Evolutionary conservation across 2,329 filamentous ascomycete species (phyloP).

Genomic region (Arthrobotrys conoides): DNA sequence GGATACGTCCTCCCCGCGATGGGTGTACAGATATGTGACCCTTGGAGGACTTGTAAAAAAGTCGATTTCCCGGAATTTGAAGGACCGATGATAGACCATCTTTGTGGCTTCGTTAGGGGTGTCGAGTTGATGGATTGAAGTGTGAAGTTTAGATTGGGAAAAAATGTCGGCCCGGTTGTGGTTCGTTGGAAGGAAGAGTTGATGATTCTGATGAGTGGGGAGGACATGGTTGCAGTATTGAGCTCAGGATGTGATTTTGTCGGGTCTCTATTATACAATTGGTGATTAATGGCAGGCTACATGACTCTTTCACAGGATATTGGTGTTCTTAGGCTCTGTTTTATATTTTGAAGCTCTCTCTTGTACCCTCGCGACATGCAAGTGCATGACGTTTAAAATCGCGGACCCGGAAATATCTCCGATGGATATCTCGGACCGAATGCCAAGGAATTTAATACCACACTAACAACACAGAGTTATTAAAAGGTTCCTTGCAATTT

Average conservation of each 20-base stretch:
- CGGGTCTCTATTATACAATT: slow-evolving; percentile 77
- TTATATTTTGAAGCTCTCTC: slow-evolving; percentile 1
- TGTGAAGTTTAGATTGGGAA: slow-evolving; percentile 78
- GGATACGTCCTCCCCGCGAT: slow-evolving; percentile 83
- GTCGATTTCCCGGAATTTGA: slow-evolving; percentile 84
- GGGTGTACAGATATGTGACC: slow-evolving; percentile 81
- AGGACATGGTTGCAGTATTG: slow-evolving; percentile 70
- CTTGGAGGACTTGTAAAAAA: slow-evolving; percentile 83
- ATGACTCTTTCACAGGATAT: neutral
- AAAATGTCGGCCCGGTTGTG: slow-evolving; percentile 82
- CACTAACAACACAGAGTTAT: slow-evolving; percentile 83
- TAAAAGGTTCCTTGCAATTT: neutral
- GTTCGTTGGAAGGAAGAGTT: slow-evolving; percentile 87
- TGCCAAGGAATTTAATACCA: slow-evolving; percentile 75
- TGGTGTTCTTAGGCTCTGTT: neutral
- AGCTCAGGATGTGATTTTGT: slow-evolving; percentile 90
- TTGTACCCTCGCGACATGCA: neutral
- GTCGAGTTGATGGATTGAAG: slow-evolving; percentile 73
- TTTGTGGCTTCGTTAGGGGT: slow-evolving; percentile 67
- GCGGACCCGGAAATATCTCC: slow-evolving; percentile 50
- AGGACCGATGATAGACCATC: slow-evolving; percentile 88
- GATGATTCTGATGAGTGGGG: slow-evolving; percentile 73
- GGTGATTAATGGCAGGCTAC: slow-evolving; percentile 9
- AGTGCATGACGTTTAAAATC: slow-evolving; percentile 35
- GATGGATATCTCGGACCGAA: neutral